Evolutionary conservation across 768 basidiomycete genomes (phyloP), one percentile per base, ranked within the genome.

Genomic region (Podaxis sp.): DNA sequence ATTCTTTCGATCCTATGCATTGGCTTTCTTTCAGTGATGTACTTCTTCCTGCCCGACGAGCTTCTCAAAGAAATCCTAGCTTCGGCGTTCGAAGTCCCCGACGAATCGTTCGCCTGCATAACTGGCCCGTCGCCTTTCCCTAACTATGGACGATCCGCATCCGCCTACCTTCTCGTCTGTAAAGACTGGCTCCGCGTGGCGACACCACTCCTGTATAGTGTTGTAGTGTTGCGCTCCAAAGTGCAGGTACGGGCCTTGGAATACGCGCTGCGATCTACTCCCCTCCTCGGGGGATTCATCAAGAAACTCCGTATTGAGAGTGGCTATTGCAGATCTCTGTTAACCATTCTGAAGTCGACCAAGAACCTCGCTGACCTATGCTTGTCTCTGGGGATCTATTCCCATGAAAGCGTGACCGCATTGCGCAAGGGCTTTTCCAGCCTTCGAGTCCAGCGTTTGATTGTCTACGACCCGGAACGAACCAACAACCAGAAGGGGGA

Each of bases 271-370:
- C 57, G 63, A 22, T 40, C 24, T 3, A 69, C 70, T 44, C 20
- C 37, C 10, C 46, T 58, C 5, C 65, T 72, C 2, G 72, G 68
- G n/a, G 8, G 28, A 3, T 69, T 69, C 48, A 70, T 71, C 48
- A 65, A 67, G 53, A 71, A 71, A 50, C 60, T 72, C 8, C 66
- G 70, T 17, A 60, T 72, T 38, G 69, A 71, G 57, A 69, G 69
- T 10, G 68, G 67, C 0, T 69, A 65, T 11, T 66, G 68, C 6
- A 4, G 11, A 2, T 55, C 49, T 15, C 28, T 37, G 15, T 36
- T 7, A 13, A 26, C 53, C 2, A 56, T 63, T 33, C 7, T 55
- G 37, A 36, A 26, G 15, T 49, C 52, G 1, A 11, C 33, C 6
- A 22, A 13, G 12, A 40, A 50, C 30, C 12, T 33, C 13, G 22